Conservation (phyloP, 73 alveolate genomes). For the Paraurostyla sp. region DNA sequence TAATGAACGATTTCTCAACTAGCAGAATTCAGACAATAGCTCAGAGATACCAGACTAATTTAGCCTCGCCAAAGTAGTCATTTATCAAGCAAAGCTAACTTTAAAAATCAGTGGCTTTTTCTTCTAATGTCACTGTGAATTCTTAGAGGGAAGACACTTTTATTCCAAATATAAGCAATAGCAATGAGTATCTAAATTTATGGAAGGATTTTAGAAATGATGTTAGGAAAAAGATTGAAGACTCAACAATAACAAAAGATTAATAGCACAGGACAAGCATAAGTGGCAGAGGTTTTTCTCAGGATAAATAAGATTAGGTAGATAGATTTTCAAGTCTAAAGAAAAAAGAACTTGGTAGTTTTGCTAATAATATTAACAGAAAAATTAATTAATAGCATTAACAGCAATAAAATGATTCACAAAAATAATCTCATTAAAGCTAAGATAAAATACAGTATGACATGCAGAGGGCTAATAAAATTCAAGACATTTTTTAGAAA, state of each 20-base stretch:
- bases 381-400: not conserved
- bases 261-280: not conserved
- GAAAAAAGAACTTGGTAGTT: not conserved
- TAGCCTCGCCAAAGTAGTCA: not conserved
- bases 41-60: not conserved
- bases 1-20: slow-evolving; percentile 20
- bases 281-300: not conserved
- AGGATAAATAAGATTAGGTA: not conserved
- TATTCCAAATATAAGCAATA: not conserved
- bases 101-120: not conserved
- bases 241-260: not conserved
- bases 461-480: slow-evolving; percentile 15
- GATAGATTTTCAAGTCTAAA: not conserved
- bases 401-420: not conserved
- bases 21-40: not conserved
- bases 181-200: not conserved
- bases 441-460: slow-evolving; percentile 1
- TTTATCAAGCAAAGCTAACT: not conserved
- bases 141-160: not conserved
- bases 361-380: not conserved
- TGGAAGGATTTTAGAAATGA: slow-evolving; percentile 47
- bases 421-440: not conserved
- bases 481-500: slow-evolving; percentile 21
- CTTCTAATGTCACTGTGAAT: too few species aligned
- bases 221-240: not conserved